Evolutionary conservation across 106 monocot genomes (phyloP).

Genomic region (Hemerocallis citrina): DNA sequence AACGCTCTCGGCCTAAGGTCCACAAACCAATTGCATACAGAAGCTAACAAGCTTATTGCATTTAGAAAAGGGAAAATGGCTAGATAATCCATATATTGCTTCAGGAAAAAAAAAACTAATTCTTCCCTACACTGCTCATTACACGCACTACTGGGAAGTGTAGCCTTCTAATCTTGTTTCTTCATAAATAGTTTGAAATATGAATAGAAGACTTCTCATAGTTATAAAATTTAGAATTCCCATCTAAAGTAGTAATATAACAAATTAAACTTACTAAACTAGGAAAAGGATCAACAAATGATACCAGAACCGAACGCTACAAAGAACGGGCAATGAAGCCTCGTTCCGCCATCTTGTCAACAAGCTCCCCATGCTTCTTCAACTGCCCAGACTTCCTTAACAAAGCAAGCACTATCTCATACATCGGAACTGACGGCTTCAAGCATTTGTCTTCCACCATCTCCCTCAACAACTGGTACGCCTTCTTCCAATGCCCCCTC

Average conservation of each 20-base stretch:
- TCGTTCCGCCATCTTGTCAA: conserved; percentile 56
- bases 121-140: too few species aligned
- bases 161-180: background rate
- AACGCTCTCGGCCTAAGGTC: too few species aligned
- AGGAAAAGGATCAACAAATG: background rate
- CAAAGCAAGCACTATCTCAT: conserved; percentile 43
- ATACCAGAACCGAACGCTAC: conserved; percentile 10
- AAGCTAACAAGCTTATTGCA: too few species aligned
- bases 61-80: too few species aligned
- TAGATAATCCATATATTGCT: too few species aligned
- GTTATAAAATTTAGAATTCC: background rate
- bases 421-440: conserved; percentile 37
- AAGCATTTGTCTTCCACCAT: conserved; percentile 81
- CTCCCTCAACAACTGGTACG: conserved; percentile 66
- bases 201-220: background rate
- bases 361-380: conserved; percentile 70
- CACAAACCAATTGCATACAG: too few species aligned
- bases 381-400: conserved; percentile 66
- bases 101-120: too few species aligned
- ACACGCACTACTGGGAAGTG: too few species aligned
- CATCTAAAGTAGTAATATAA: background rate
- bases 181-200: background rate
- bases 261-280: background rate
- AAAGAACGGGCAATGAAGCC: conserved; percentile 41
- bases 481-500: conserved; percentile 81